Percentiles rank a stretch among this genome's conserved stretches.
phyloP scores from a whole-genome alignment of 352 stramenopile species.

The Phytopythium chamaehyphon region DNA sequence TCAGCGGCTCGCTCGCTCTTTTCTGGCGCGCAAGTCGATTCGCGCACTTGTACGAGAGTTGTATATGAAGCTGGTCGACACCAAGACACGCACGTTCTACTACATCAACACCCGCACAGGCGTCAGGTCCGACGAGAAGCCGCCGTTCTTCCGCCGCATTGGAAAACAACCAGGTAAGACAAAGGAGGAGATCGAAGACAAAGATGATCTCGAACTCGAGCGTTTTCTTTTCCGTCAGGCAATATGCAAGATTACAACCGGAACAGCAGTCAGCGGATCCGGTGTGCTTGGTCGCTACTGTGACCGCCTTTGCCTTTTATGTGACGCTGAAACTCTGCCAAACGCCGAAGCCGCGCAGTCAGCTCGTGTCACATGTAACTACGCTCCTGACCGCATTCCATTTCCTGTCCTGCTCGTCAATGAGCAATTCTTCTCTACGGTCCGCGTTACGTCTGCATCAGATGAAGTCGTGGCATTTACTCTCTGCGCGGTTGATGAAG shows the following conservation, averaged over 20 bases:
- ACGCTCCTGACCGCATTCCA: conserved; percentile 27
- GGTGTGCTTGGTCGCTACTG: conserved; percentile 48
- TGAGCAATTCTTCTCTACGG: conserved; percentile 42
- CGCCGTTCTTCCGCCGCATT: conserved; percentile 36
- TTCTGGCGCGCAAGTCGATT: conserved; percentile 33
- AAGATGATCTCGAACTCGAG: conserved; percentile 57
- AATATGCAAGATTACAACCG: conserved; percentile 51
- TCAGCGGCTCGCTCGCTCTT: conserved; percentile 36
- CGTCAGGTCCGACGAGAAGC: conserved; percentile 31
- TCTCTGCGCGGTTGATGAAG: conserved; percentile 51
- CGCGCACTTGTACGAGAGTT: conserved; percentile 47
- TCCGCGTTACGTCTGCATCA: conserved; percentile 15
- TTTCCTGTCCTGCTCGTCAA: conserved; percentile 44
- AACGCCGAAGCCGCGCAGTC: conserved; percentile 28
- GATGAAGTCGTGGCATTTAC: conserved; percentile 26
- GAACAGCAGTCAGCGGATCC: conserved; percentile 26
- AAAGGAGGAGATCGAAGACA: conserved; percentile 5
- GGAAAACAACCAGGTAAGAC: not conserved
- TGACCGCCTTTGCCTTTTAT: conserved; percentile 43
- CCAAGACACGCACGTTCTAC: conserved; percentile 44
- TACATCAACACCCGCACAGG: conserved; percentile 62
- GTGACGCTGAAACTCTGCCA: conserved; percentile 44
- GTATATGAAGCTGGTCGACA: conserved; percentile 78
- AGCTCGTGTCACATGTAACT: conserved; percentile 52
- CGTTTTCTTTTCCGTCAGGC: conserved; percentile 60